phyloP scores from a whole-genome alignment of 1,284 basidiomycete genomes.

The Moesziomyces sp. region DNA sequence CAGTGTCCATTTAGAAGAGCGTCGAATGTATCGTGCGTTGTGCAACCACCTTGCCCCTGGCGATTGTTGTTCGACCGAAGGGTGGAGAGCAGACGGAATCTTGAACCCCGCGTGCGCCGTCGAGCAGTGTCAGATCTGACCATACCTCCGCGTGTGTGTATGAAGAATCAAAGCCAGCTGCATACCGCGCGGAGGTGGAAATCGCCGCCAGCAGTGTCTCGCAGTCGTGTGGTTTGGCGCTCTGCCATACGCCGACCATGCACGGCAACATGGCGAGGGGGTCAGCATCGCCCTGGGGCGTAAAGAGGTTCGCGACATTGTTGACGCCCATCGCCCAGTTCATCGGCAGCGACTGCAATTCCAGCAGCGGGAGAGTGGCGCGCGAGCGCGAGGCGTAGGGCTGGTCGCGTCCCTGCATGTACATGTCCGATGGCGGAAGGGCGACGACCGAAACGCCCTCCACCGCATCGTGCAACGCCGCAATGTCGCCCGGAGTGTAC shows the following conservation, averaged over 20 bases:
- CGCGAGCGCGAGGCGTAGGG: conserved; percentile 24
- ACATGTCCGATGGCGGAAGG: conserved; percentile 38
- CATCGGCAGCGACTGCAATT: not conserved
- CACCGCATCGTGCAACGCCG: not conserved
- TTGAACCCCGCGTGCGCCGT: conserved; percentile 9
- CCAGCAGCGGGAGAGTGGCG: conserved; percentile 31
- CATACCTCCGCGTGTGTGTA: conserved; percentile 2
- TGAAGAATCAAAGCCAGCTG: conserved; percentile 1
- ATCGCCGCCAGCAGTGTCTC: conserved; percentile 17
- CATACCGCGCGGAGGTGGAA: not conserved
- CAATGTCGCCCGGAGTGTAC: conserved; percentile 17
- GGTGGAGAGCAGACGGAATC: conserved; percentile 18
- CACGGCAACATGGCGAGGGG: conserved; percentile 40
- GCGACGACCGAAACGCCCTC: conserved; percentile 23
- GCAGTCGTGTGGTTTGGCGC: conserved; percentile 19
- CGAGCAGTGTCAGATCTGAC: conserved; percentile 16
- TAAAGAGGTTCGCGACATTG: conserved; percentile 52
- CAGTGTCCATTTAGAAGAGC: not conserved
- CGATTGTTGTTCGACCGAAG: conserved; percentile 17
- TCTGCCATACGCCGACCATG: conserved; percentile 45
- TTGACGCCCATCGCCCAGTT: conserved; percentile 39
- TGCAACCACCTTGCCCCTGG: conserved; percentile 6
- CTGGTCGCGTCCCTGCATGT: conserved; percentile 45
- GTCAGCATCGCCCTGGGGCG: conserved; percentile 51
- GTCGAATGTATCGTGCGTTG: conserved; percentile 10